Percentiles rank a stretch among this genome's conserved stretches.
Conservation (phyloP, 176 grass and related monocot genomes). For the Zea mays region Zm-B73-REFERENCE-NAM-5.0 NC_050098.1:3914001-3914500, state of each 20-base stretch:
- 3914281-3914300: neutral
- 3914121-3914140: conserved; percentile 6
- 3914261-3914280: neutral
- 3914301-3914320: neutral
- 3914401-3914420: conserved; percentile 4
- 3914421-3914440: neutral
- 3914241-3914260: neutral
- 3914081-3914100: conserved; percentile 55
- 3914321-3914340: neutral
- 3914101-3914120: conserved; percentile 21
- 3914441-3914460: neutral
- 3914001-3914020: conserved; percentile 70
- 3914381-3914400: neutral
- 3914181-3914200: neutral
- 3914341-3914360: neutral
- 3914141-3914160: conserved; percentile 1
- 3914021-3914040: conserved; percentile 65
- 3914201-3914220: neutral
- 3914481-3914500: no score
- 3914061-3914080: conserved; percentile 69
- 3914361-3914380: neutral
- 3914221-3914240: conserved; percentile 8
- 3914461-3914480: no score
- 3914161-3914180: conserved; percentile 2
- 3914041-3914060: conserved; percentile 72